These are phyloP conservation scores for Triangularia setosa DNA, from an alignment of 2,329 filamentous ascomycete genomes.

Conservation along the genomic window DNA sequence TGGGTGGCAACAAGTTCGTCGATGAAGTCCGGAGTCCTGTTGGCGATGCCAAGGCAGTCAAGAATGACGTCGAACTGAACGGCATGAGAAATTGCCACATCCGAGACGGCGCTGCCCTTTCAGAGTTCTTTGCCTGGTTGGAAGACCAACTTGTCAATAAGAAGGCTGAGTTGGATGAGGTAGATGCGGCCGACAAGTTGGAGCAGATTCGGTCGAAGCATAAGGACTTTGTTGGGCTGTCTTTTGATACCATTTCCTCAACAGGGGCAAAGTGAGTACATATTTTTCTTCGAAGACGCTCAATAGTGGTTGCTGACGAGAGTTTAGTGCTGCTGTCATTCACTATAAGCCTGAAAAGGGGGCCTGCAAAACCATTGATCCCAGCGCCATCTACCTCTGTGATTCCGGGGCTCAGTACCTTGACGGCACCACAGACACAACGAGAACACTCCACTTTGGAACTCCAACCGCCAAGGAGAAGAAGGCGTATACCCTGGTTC, in stretches of 20 bases:
- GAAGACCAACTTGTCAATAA: slow-evolving; percentile 80
- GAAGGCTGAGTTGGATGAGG: slow-evolving; percentile 75
- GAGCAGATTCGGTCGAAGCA: slow-evolving; percentile 67
- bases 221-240: slow-evolving; percentile 79
- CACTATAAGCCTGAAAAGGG: slow-evolving; percentile 89
- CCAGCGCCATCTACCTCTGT: slow-evolving; percentile 83
- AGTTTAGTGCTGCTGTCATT: slow-evolving; percentile 81
- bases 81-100: slow-evolving; percentile 95
- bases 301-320: slow-evolving; percentile 9
- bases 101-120: slow-evolving; percentile 85
- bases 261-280: slow-evolving; percentile 68
- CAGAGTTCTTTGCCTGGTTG: slow-evolving; percentile 93
- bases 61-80: slow-evolving; percentile 83
- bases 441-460: slow-evolving; percentile 88
- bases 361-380: slow-evolving; percentile 78
- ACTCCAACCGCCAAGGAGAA: slow-evolving; percentile 77
- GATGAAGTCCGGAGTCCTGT: slow-evolving; percentile 86
- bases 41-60: slow-evolving; percentile 87
- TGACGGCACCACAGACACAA: slow-evolving; percentile 95
- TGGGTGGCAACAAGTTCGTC: slow-evolving; percentile 81
- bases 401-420: slow-evolving; percentile 96
- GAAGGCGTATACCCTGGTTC: slow-evolving; percentile 86
- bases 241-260: slow-evolving; percentile 93
- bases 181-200: slow-evolving; percentile 86
- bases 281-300: slow-evolving; percentile 1